Base-by-base conservation (phyloP, 2,329 filamentous ascomycete species). In the Aphanocladium album region DNA sequence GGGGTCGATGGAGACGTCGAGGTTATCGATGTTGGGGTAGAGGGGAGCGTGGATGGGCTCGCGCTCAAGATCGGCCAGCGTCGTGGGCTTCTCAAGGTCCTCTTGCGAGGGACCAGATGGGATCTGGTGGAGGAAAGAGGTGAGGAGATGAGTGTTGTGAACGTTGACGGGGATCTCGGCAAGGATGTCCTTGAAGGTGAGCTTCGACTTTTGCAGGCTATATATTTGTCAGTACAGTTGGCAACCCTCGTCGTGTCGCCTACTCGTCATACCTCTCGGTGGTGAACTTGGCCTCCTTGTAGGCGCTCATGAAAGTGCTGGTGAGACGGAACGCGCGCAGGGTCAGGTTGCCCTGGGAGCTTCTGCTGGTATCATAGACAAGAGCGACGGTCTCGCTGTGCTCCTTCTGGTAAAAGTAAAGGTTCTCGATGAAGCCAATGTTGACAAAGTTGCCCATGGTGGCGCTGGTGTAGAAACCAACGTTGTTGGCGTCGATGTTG, bases 381-480 rank as follows among this genome's bases (percentile, higher is more conserved):
- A 99, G 83, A 52, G 91, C 91, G 49, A 97, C 86, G 7, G 90
- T 92, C 75, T 85, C 83, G 77, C 95, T 91, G 74, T 96, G 96
- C 69, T 96, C 91, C 76, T 91, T 95, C 82, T 99, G 95, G 82
- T 96, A 98, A 80, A 93, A 90, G 79, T 87, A 92, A 77, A 97
- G 93, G 81, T 98, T 99, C 84, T 99, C 95, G 76, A 99, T 90
- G 73, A 96, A 93, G 81, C 89, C 90, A 73, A 89, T 77, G 81
- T 93, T 97, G 82, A 98, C 84, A 70, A 98, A 98, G 83, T 96
- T 98, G 76, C 95, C 95, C 90, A 99, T 96, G 76, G 92, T 96
- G 65, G 93, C 91, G 80, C 92, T 97, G 62, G 92, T 97, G 80
- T 99, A 99, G 93, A 93, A 99, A 70, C 95, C 95, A 63, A 96